A percentile compares a stretch with the other conserved stretches of the same genome.
phyloP scores from a whole-genome alignment of 441 rosid species.

The Bocquillonia castaneifolia region DNA sequence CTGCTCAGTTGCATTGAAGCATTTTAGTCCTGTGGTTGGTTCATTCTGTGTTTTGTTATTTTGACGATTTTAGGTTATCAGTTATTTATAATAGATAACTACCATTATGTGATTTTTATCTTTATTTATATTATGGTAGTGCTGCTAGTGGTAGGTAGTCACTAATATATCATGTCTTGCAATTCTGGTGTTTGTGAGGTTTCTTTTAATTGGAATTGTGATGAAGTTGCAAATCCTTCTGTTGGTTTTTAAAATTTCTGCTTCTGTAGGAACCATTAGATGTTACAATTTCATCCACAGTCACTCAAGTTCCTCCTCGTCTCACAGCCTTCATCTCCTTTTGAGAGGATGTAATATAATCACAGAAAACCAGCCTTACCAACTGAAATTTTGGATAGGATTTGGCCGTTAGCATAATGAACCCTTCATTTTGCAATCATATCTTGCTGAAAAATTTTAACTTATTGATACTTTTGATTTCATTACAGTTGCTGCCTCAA shows the following conservation, averaged over 20 bases:
- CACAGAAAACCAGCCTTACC: background rate
- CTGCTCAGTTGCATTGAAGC: slow-evolving; percentile 21
- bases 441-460: background rate
- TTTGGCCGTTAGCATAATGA: background rate
- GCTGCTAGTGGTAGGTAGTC: background rate
- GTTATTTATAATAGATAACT: too few relatives aligned
- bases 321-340: background rate
- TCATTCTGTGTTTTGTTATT: slow-evolving; percentile 7
- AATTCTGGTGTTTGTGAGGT: background rate
- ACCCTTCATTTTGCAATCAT: background rate
- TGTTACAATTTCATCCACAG: background rate
- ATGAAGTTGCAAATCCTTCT: background rate
- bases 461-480: background rate
- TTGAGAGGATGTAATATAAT: background rate
- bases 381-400: background rate
- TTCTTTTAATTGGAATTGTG: background rate
- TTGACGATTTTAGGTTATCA: too few relatives aligned
- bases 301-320: background rate
- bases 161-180: background rate
- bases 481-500: background rate
- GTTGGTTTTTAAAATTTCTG: background rate
- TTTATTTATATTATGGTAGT: too few relatives aligned
- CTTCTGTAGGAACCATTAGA: background rate
- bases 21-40: slow-evolving; percentile 1
- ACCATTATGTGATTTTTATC: too few relatives aligned